Conservation (phyloP, 345 rosid species). For the Lepidium aucheri region DNA sequence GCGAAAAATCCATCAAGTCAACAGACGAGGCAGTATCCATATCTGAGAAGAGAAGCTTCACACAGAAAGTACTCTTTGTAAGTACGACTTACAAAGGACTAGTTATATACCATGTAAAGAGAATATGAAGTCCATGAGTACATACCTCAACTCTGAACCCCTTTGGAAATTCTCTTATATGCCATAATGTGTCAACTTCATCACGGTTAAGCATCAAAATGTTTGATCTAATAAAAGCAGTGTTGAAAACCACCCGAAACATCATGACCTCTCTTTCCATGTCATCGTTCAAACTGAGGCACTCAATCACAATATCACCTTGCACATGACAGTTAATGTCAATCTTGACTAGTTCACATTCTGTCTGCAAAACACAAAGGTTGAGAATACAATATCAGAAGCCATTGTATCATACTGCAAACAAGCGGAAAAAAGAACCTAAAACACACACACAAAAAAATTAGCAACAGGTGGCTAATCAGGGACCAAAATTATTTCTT, state of each 20-base stretch:
- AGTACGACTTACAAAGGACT: constrained; percentile 7
- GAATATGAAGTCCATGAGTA: background rate
- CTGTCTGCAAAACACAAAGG: constrained; percentile 47
- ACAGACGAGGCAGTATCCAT: constrained; percentile 78
- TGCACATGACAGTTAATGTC: constrained; percentile 82
- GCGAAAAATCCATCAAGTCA: constrained; percentile 45
- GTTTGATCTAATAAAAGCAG: constrained; percentile 89
- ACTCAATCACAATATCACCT: constrained; percentile 91
- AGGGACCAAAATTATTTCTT: background rate
- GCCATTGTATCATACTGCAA: background rate
- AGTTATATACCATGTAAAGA: constrained; percentile 9
- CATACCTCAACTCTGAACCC: constrained; percentile 90
- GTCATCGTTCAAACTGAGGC: constrained; percentile 70
- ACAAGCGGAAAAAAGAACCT: background rate
- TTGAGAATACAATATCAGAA: background rate
- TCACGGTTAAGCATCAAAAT: constrained; percentile 90
- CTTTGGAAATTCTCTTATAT: constrained; percentile 78
- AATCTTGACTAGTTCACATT: constrained; percentile 76
- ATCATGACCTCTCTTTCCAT: constrained; percentile 69
- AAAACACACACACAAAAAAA: background rate
- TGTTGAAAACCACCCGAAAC: constrained; percentile 85
- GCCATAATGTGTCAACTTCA: constrained; percentile 84
- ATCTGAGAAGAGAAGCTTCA: constrained; percentile 91
- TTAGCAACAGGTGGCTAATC: background rate
- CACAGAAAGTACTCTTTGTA: constrained; percentile 28